Percentiles rank a stretch among this genome's conserved stretches.
Evolutionary conservation across 2,329 filamentous ascomycete genomes (phyloP).

Genomic region (Ophiocordyceps polyrhachis-furcata): DNA sequence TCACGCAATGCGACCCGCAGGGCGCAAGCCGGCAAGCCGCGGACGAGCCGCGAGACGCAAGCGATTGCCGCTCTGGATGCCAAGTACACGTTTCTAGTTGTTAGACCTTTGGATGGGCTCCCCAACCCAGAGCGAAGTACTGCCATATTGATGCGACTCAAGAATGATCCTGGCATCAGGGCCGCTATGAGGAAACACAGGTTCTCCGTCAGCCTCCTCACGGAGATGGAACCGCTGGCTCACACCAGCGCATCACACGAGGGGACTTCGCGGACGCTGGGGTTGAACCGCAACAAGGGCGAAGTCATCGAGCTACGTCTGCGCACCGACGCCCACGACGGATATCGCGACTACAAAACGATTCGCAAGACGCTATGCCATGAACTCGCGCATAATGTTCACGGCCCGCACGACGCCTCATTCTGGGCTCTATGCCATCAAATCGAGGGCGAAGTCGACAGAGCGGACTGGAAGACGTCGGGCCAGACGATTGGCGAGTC

Average conservation of each 20-base stretch:
- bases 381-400: slow-evolving; percentile 85
- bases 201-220: slow-evolving; percentile 70
- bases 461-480: slow-evolving; percentile 56
- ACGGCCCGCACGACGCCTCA: slow-evolving; percentile 60
- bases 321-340: slow-evolving; percentile 85
- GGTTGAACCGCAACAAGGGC: slow-evolving; percentile 71
- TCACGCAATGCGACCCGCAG: slow-evolving; percentile 24
- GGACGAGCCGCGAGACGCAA: slow-evolving; percentile 2
- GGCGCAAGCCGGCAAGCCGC: slow-evolving; percentile 12
- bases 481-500: slow-evolving; percentile 49
- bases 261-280: slow-evolving; percentile 55
- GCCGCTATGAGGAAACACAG: slow-evolving; percentile 67
- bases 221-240: slow-evolving; percentile 82
- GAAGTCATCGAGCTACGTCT: slow-evolving; percentile 81
- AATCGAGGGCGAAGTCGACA: slow-evolving; percentile 75
- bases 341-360: slow-evolving; percentile 80
- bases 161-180: slow-evolving; percentile 70
- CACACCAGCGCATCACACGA: slow-evolving; percentile 59
- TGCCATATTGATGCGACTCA: slow-evolving; percentile 55
- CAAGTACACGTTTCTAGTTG: slow-evolving; percentile 62
- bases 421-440: slow-evolving; percentile 82
- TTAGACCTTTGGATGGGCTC: slow-evolving; percentile 60
- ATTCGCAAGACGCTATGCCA: slow-evolving; percentile 88
- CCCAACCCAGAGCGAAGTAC: slow-evolving; percentile 55
- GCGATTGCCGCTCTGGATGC: slow-evolving; percentile 27